Evolutionary conservation across 345 rosid species (phyloP), one percentile per base, ranked within the genome.

Genomic region (Eucalyptus tenuipes): DNA sequence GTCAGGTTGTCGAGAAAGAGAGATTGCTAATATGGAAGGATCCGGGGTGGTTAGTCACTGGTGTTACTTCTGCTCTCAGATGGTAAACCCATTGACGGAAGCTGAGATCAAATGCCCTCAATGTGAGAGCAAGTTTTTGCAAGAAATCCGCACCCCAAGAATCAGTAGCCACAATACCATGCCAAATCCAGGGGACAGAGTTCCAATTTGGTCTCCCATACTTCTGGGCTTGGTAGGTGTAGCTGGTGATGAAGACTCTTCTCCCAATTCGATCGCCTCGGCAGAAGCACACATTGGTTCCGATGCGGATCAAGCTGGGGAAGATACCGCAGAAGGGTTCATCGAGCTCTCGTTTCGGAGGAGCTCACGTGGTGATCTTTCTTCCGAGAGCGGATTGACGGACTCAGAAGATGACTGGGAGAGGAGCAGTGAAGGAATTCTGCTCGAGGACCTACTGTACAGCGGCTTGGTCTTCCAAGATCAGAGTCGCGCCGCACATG

Each of bases 31-130:
- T 89, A 94, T 96, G 97, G 97, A 91, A 90, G 97, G 94, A 86
- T 86, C 93, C 87, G 91, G 86, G 92, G 89, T 90, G 24, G 88
- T 91, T 80, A 92, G 89, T 27, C 94, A 91, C 50, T 97, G 99
- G 95, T 96, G 98, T 90, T 91, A 96, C 93, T 85, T 92, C 90
- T 96, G 96, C 86, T 91, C 92, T 55, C 94, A 86, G 49, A 86
- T 89, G 85, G 96, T 97, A 89, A 91, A 85, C 84, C 96, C 95
- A 20, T 50, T 86, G 7, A 85, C 85, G 52, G 97, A 89, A 86
- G 92, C 55, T 45, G 93, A 91, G 25, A 82, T 91, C 87, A 91
- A 90, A 89, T 97, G 96, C 91, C 94, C 95, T 16, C 88, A 91
- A 25, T 94, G 98, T n/a, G 92, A 91, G 22, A 86, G 91, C 87